Percentiles rank a stretch among this genome's conserved stretches.
Evolutionary conservation across 352 stramenopile genomes (phyloP).

Genomic region (Pseudoperonospora humuli): DNA sequence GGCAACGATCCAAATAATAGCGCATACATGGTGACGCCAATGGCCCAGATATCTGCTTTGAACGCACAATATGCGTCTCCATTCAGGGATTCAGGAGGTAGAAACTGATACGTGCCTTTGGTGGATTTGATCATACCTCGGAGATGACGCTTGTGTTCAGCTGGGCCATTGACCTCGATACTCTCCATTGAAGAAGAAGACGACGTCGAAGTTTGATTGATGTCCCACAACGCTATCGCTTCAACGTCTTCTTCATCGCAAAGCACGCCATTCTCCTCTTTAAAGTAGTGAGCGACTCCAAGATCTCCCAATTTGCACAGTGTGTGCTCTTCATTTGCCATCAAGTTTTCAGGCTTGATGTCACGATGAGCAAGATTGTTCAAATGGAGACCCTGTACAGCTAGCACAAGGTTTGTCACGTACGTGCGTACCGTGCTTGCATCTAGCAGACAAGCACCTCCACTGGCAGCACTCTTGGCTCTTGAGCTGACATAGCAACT

Average conservation of each 20-base stretch:
- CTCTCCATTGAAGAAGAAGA: too few species aligned
- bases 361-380: conserved; percentile 77
- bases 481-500: too few species aligned
- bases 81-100: conserved; percentile 57
- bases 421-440: too few species aligned
- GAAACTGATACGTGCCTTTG: conserved; percentile 73
- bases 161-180: neutral
- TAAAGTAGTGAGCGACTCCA: conserved; percentile 73
- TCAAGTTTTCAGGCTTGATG: conserved; percentile 82
- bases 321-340: conserved; percentile 45
- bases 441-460: too few species aligned
- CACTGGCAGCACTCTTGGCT: too few species aligned
- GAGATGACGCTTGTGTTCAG: conserved; percentile 4
- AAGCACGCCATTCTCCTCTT: conserved; percentile 40
- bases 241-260: conserved; percentile 44
- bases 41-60: conserved; percentile 87
- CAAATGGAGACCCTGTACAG: conserved; percentile 68
- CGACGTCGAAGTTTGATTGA: conserved; percentile 22
- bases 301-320: conserved; percentile 79
- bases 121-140: conserved; percentile 54
- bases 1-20: conserved; percentile 82
- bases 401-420: too few species aligned
- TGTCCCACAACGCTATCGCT: conserved; percentile 39
- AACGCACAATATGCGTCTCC: conserved; percentile 74
- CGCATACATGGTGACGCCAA: conserved; percentile 89